Base-by-base conservation (phyloP, 2,329 filamentous ascomycete genomes). In the Plectosphaerella cucumerina region DNA sequence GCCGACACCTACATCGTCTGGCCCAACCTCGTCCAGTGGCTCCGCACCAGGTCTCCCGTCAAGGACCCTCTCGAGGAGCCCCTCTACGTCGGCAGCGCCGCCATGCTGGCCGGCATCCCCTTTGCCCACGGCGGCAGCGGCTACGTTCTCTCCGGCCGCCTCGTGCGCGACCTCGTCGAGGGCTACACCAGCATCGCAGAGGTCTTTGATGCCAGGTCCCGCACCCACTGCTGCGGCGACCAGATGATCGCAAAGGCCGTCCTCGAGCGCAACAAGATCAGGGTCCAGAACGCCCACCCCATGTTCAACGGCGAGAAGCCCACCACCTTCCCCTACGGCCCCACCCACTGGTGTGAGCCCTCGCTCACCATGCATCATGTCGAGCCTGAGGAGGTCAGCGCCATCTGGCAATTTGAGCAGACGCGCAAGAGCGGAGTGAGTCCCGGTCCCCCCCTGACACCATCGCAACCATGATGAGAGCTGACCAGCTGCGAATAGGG, bases 81-180 rank as follows among this genome's bases (percentile, higher is more conserved):
- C n/a, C 62, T 74, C 31, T 81, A 81, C 56, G 61, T 81, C 11
- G 80, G 80, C 20, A 79, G 76, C 47, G 69, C 73, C 22, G 74
- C 76, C 47, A 75, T 71, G 50, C 64, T 78, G 47, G 65, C 66
- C 26, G 67, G 63, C 21, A 68, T 70, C 48, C 65, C 71, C 2
- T 83, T 83, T 56, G 80, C 75, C 14, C 80, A 84, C 57, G 80
- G 80, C 11, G 80, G 80, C 3, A 80, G 75, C 34, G 80, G 80
- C n/a, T 80, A 79, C 59, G 66, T 76, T 50, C 62, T 83, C n/a
- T 78, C 76, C 15, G 72, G 77, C 3, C 73, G 70, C 1, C 73
- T 81, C 4, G 66, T 85, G 60, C 68, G 73, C 56, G 68, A 70
- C 48, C 69, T 81, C 44, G 69, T 76, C 4, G 66, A 70, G 41